Conservation (phyloP, 129 eudicot species). For the Saussurea involucrata region DNA sequence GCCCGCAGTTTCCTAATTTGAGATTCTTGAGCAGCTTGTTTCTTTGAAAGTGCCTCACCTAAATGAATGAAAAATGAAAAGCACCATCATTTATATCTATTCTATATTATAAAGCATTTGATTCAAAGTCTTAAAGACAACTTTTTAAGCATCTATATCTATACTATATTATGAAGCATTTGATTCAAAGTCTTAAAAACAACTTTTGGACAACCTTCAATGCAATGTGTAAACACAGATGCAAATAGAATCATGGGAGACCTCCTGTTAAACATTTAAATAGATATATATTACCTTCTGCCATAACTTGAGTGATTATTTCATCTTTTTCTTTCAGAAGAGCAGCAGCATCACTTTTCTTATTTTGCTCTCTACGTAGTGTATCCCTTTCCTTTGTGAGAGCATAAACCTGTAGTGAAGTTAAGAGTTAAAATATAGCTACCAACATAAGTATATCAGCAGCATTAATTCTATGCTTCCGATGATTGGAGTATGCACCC, state of each 20-base stretch:
- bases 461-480: not conserved
- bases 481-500: not conserved
- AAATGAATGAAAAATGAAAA: not conserved
- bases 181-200: too few species aligned
- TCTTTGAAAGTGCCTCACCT: conserved; percentile 95
- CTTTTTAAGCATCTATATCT: too few species aligned
- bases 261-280: not conserved
- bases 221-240: conserved; percentile 5
- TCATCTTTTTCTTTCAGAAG: conserved; percentile 96
- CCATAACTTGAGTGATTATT: conserved; percentile 92
- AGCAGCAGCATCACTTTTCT: conserved; percentile 95
- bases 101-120: too few species aligned
- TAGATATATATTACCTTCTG: conserved; percentile 62
- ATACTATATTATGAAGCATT: too few species aligned
- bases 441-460: conserved; percentile 1
- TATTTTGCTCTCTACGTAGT: conserved; percentile 89
- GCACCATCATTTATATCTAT: not conserved
- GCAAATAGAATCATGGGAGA: not conserved
- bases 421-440: not conserved
- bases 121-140: too few species aligned
- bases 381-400: conserved; percentile 93
- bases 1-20: conserved; percentile 86
- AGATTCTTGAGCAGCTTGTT: conserved; percentile 98
- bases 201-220: not conserved
- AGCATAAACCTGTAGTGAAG: conserved; percentile 72